Percentiles rank a stretch among this genome's conserved stretches.
Conservation (phyloP, 257 asterid species). For the Anisodus acutangulus region DNA sequence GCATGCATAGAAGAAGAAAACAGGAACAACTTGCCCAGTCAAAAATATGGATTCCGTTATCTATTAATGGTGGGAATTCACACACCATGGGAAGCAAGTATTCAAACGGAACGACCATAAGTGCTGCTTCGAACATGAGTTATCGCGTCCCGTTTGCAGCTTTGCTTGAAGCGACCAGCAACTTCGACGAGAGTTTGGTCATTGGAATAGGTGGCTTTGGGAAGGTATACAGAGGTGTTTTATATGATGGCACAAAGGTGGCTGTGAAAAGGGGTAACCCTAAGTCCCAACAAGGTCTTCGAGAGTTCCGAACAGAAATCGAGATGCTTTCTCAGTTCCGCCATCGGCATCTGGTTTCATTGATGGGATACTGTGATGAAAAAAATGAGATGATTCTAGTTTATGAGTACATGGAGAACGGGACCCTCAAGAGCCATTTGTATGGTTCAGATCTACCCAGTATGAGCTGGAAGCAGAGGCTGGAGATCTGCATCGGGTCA, state of each 20-base stretch:
- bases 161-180: conserved; percentile 71
- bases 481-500: conserved; percentile 83
- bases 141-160: conserved; percentile 78
- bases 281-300: conserved; percentile 73
- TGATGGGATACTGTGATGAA: conserved; percentile 83
- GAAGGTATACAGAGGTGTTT: conserved; percentile 75
- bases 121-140: conserved; percentile 64
- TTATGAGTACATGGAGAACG: conserved; percentile 84
- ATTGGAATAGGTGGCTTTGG: conserved; percentile 91
- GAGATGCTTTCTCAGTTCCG: conserved; percentile 90
- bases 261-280: conserved; percentile 89
- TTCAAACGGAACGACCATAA: conserved; percentile 74
- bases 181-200: conserved; percentile 71
- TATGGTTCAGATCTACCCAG: conserved; percentile 62
- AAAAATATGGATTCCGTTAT: conserved; percentile 75
- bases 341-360: conserved; percentile 78
- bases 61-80: conserved; percentile 62
- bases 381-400: conserved; percentile 79
- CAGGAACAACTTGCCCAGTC: conserved; percentile 53
- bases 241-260: conserved; percentile 66
- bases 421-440: conserved; percentile 74
- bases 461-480: conserved; percentile 79
- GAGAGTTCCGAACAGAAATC: conserved; percentile 80
- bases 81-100: conserved; percentile 87
- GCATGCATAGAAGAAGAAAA: conserved; percentile 49